Evolutionary conservation across 2,329 filamentous ascomycete species (phyloP), one percentile per base, ranked within the genome.

Genomic region (Fusarium sp.): DNA sequence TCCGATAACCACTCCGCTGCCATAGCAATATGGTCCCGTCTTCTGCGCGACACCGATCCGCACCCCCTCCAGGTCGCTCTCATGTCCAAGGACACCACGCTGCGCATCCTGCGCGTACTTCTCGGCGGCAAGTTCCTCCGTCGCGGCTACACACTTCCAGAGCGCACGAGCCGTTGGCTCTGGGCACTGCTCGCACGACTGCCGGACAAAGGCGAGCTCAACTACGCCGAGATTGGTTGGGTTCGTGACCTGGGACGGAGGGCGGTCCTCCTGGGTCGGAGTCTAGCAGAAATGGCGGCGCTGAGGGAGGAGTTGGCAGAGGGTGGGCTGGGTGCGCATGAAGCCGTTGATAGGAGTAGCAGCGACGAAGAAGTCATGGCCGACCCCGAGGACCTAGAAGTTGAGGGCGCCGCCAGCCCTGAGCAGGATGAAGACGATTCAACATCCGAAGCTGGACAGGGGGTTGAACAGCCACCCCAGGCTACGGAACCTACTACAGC

Each of bases 131-230:
- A 86, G 58, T 86, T 90, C 47, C 82, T 90, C 49, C 83, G 82
- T 41, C 83, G 83, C 45, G 85, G 84, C n/a, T 76, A 80, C 22
- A 81, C 83, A 28, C 79, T 92, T 28, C 81, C 86, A 25, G 83
- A 85, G 68, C 84, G 88, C 43, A 87, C 91, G 5, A 93, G 92
- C 58, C 83, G 87, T 13, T 98, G 94, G 94, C 80, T 91, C 5
- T 97, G 93, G 93, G 88, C 90, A 0, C 76, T 97, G 54, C 80
- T 97, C 40, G 92, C 91, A 3, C 85, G 88, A 54, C 82, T 94
- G 56, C 88, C 91, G 1, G 90, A 91, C 32, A 79, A 86, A 9
- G 92, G 92, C 2, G 88, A 91, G 74, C 79, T 97, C 73, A 86
- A 87, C 59, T 90, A 91, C 62, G 85, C 87, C 39, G 90, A 95